Conservation (phyloP, 78 protist genomes). For the Polysphondylium violaceum region DNA sequence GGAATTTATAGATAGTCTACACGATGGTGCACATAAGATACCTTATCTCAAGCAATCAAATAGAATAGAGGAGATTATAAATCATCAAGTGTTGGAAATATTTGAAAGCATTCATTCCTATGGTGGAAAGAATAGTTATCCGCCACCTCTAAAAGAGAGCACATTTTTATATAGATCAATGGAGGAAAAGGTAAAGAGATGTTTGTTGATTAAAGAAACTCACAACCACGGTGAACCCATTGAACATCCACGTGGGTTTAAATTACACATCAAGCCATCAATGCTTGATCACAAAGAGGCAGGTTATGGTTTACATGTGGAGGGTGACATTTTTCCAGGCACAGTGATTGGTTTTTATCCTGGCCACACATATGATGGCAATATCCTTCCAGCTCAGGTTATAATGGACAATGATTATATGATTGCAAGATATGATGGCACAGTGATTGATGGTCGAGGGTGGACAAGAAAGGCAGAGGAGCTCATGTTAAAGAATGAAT, state of each 20-base stretch:
- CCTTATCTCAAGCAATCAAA: slow-evolving; percentile 4
- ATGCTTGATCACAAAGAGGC: slow-evolving; percentile 42
- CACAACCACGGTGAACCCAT: slow-evolving; percentile 15
- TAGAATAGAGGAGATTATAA: neutral
- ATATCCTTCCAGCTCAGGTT: neutral
- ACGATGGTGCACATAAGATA: neutral
- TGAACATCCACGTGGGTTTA: slow-evolving; percentile 67
- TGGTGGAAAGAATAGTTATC: slow-evolving; percentile 51
- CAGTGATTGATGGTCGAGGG: slow-evolving; percentile 51
- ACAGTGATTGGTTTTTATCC: slow-evolving; percentile 72
- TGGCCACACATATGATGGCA: slow-evolving; percentile 33
- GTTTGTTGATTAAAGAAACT: slow-evolving; percentile 10
- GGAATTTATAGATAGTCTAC: neutral
- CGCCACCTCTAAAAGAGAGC: slow-evolving; percentile 50
- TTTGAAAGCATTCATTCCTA: slow-evolving; percentile 8
- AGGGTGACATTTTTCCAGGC: slow-evolving; percentile 57
- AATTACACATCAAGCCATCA: slow-evolving; percentile 1
- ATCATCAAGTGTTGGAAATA: neutral
- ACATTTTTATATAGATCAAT: slow-evolving; percentile 24
- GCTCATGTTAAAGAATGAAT: neutral
- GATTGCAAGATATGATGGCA: slow-evolving; percentile 69
- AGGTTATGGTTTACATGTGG: slow-evolving; percentile 60
- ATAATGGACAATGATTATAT: slow-evolving; percentile 40
- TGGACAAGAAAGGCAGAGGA: slow-evolving; percentile 43
- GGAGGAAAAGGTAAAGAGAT: slow-evolving; percentile 52